Percentiles rank a stretch among this genome's conserved stretches.
Evolutionary conservation across 768 basidiomycete genomes (phyloP).

Genomic region (Lyophyllum decastes): DNA sequence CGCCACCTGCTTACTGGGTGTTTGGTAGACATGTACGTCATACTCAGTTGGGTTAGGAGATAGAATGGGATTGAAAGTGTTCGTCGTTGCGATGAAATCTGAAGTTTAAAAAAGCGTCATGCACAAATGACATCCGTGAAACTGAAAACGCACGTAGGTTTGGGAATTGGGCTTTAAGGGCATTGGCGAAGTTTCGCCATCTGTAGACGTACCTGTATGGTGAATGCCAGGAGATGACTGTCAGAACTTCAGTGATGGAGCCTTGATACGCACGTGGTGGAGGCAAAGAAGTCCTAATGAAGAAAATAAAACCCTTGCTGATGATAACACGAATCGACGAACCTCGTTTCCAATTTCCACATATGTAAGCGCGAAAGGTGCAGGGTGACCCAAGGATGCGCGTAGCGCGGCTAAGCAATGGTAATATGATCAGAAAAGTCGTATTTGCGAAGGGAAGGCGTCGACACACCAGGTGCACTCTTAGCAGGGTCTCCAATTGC

Average conservation of each 20-base stretch:
- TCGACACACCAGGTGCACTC: conserved; percentile 35
- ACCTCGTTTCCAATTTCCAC: conserved; percentile 66
- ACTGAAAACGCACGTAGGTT: conserved; percentile 38
- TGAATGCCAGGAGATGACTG: neutral
- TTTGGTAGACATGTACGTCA: conserved; percentile 59
- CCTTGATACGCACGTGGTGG: conserved; percentile 16
- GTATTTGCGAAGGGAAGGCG: neutral
- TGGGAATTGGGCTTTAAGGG: conserved; percentile 45
- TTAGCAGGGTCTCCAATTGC: conserved; percentile 46
- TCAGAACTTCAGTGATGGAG: neutral
- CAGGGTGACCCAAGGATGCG: conserved; percentile 55
- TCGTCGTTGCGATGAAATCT: conserved; percentile 56
- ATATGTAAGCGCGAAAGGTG: conserved; percentile 49
- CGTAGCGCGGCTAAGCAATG: conserved; percentile 53
- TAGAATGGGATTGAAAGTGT: conserved; percentile 38
- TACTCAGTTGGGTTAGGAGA: conserved; percentile 46
- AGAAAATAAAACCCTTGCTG: neutral
- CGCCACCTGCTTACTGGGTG: conserved; percentile 37
- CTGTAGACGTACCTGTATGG: conserved; percentile 44
- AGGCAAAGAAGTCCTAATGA: conserved; percentile 23
- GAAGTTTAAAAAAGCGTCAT: neutral
- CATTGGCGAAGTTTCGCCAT: conserved; percentile 44
- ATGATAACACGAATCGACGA: neutral
- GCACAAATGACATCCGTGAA: no score
- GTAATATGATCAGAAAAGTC: neutral